A percentile compares a stretch with the other conserved stretches of the same genome.
phyloP scores from a whole-genome alignment of 2,329 filamentous ascomycete species.

The Reticulascus tulasneorum region DNA sequence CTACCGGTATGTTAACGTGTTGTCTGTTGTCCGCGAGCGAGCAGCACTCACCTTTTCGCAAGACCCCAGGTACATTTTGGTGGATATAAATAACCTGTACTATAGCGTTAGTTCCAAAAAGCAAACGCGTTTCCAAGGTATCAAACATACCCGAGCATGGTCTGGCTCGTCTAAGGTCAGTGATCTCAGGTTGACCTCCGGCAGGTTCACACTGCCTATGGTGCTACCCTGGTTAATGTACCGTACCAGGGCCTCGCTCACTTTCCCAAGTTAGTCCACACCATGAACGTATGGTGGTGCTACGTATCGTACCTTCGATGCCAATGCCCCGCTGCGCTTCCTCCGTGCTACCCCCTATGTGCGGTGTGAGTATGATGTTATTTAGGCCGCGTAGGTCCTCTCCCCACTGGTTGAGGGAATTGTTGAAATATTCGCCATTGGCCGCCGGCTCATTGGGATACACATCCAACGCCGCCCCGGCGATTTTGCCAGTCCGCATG shows the following conservation, averaged over 20 bases:
- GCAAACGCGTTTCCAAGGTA: background rate
- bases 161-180: constrained; percentile 85
- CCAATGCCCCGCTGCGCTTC: constrained; percentile 96
- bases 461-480: constrained; percentile 92
- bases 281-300: no score
- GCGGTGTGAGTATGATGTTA: constrained; percentile 92
- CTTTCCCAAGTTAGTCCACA: constrained; percentile 35
- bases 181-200: constrained; percentile 88
- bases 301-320: constrained; percentile 68
- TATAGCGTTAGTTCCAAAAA: constrained; percentile 9
- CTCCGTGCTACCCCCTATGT: constrained; percentile 96
- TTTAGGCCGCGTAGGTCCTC: constrained; percentile 79
- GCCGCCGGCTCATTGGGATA: constrained; percentile 90
- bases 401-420: constrained; percentile 75
- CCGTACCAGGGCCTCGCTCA: constrained; percentile 78
- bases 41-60: constrained; percentile 63
- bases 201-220: constrained; percentile 89
- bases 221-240: constrained; percentile 97
- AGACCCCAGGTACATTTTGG: constrained; percentile 90
- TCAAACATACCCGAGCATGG: constrained; percentile 65
- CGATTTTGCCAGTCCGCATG: constrained; percentile 80
- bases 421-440: constrained; percentile 94
- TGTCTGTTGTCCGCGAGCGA: background rate
- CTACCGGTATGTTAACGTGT: constrained; percentile 33
- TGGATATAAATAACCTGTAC: constrained; percentile 85